These are phyloP conservation scores for Oryza glaberrima DNA, from an alignment of 176 grass and related monocot species.

Conservation along the genomic window DNA sequence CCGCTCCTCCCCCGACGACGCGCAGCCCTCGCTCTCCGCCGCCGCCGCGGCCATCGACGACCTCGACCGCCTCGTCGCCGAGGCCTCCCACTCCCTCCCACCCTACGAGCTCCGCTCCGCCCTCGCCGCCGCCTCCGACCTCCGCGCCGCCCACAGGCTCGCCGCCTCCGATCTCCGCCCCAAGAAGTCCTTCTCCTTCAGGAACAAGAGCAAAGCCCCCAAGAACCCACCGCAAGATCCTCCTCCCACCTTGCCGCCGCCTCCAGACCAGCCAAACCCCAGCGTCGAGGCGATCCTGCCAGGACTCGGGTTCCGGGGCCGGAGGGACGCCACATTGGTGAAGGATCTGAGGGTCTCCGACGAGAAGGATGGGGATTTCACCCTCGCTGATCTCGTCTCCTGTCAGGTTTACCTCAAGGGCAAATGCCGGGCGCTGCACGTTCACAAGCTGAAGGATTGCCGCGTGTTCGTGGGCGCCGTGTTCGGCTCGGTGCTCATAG, in stretches of 20 bases:
- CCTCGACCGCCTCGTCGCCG: conserved; percentile 67
- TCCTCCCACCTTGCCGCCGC: conserved; percentile 9
- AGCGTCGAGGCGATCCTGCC: conserved; percentile 37
- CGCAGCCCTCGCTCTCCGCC: conserved; percentile 36
- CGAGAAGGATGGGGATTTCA: conserved; percentile 78
- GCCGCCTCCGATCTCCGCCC: conserved; percentile 54
- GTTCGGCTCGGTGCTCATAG: conserved; percentile 81
- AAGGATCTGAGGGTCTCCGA: conserved; percentile 73
- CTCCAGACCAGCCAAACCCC: conserved; percentile 17
- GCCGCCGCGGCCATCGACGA: conserved; percentile 55
- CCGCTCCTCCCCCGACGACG: conserved; percentile 25
- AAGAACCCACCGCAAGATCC: conserved; percentile 53
- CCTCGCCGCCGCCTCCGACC: conserved; percentile 62
- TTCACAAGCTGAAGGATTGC: conserved; percentile 69
- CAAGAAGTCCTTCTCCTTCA: conserved; percentile 90
- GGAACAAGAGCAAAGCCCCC: conserved; percentile 60
- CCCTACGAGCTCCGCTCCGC: conserved; percentile 79
- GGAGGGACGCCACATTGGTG: conserved; percentile 55
- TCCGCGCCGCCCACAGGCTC: conserved; percentile 60
- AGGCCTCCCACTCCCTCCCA: conserved; percentile 75
- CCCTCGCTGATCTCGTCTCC: conserved; percentile 67
- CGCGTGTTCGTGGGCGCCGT: conserved; percentile 72
- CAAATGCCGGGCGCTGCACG: conserved; percentile 64
- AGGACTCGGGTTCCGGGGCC: conserved; percentile 65
- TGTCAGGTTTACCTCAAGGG: conserved; percentile 81